Evolutionary conservation across 768 basidiomycete genomes (phyloP).

Genomic region (Infundibulicybe gibba): DNA sequence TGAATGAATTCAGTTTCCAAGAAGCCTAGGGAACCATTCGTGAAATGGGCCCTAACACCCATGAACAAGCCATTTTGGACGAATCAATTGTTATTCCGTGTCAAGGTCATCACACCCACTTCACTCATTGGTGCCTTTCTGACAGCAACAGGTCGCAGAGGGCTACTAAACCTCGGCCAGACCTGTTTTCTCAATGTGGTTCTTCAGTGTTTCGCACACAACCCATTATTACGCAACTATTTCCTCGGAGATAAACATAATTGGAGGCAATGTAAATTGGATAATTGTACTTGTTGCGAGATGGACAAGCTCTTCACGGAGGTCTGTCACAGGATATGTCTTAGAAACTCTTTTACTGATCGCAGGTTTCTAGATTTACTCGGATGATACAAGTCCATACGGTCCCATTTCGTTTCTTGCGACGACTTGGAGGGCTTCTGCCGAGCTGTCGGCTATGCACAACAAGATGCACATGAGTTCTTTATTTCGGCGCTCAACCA

Average conservation of each 20-base stretch:
- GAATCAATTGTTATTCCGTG: constrained; percentile 57
- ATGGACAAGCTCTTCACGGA: constrained; percentile 86
- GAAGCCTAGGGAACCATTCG: constrained; percentile 30
- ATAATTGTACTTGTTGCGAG: constrained; percentile 86
- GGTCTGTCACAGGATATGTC: constrained; percentile 29
- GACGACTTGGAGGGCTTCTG: constrained; percentile 77
- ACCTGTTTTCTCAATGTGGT: constrained; percentile 95
- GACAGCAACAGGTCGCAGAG: constrained; percentile 59
- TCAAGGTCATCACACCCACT: constrained; percentile 49
- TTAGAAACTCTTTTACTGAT: constrained; percentile 1
- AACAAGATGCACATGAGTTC: constrained; percentile 92
- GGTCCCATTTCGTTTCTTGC: constrained; percentile 83
- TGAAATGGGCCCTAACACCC: constrained; percentile 33
- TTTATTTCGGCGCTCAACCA: constrained; percentile 84
- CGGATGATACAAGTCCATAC: constrained; percentile 56
- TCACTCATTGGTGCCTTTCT: neutral
- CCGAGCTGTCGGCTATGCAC: constrained; percentile 90
- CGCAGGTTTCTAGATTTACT: constrained; percentile 41
- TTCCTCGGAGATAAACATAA: constrained; percentile 93
- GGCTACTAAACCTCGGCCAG: constrained; percentile 84
- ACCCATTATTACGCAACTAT: constrained; percentile 84
- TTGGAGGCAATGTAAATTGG: constrained; percentile 57
- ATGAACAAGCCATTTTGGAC: constrained; percentile 42
- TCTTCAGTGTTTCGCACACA: constrained; percentile 85
- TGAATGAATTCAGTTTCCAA: constrained; percentile 24